Evolutionary conservation across 805 yeast genomes (phyloP), one percentile per base, ranked within the genome.

Genomic region (Hanseniaspora guilliermondii): DNA sequence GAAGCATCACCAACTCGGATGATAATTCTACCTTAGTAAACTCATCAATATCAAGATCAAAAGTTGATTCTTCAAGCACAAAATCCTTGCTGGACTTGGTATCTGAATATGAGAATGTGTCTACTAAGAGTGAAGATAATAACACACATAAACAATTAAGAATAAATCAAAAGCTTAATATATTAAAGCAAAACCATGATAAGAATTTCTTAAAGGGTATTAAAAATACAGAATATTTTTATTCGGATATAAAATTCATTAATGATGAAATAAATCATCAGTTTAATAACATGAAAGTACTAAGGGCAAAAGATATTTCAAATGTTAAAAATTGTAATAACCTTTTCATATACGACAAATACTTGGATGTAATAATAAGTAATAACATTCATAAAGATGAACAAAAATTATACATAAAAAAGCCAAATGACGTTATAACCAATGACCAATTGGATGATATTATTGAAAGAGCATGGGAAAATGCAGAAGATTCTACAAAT

Each of bases 181-280:
- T 42, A 3, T 14, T 50, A 21, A 50, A 50, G 32, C 47, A 27
- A 1, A 50, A 50, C 21, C 8, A 25, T 2, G 55, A 50, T 14
- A 42, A 37, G 21, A 44, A 50, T 5, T 24, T 49, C 35, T n/a
- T 19, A 4, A 9, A 42, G 9, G 35, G 46, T 9, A 3, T 41
- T 2, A 24, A 6, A 27, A 32, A 50, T n/a, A 27, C 32, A 27
- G 49, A 50, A 24, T 50, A 50, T 21, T 50, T 50, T 21, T 50
- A 50, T 21, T 50, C 55, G 21, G 55, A 42, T 11, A 27, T 50
- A 5, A 50, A 50, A 14, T 44, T 50, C 6, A 21, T 50, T 7
- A 50, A 50, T 25, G 55, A 50, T 44, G 49, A 50, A 27, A 44
- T 50, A 11, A 50, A 50, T n/a, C 33, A 36, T 12, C 55, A 50